Base-by-base conservation (phyloP, 75 land plant genomes). In the Pinus tabuliformis region DNA sequence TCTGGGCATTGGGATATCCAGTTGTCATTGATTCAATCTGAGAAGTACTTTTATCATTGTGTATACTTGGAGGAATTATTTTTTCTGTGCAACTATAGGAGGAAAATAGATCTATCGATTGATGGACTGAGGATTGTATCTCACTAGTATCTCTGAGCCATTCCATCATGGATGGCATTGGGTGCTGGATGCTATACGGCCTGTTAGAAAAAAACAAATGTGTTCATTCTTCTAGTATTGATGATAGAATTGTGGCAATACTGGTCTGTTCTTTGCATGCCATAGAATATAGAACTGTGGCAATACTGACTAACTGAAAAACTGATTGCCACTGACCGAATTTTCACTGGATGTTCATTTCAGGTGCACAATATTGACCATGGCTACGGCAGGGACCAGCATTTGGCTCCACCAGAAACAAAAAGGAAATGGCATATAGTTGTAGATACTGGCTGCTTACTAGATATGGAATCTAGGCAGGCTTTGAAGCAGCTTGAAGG, bases 401-500 rank as follows among this genome's bases (percentile, higher is more conserved):
- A 59, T 30, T 21, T 62, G n/a, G 56, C 20, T 54, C 28, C 58
- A 75, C 78, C 56, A 30, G 80, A 74, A 28, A 75, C 73, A 59
- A 82, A 58, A 22, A 77, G 59, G 39, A 81, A 54, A 62, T 95
- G 98, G 98, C 78, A 83, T 74, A 85, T 93, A 70, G 85, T 95
- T 37, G 94, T 85, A 57, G 98, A 95, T 73, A 73, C 82, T 14
- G 81, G 76, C 56, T 86, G 89, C 72, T 81, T 95, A n/a, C 77
- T 89, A 18, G 80, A 91, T 74, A 79, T 76, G 56, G 83, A 84
- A 36, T 91, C 97, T 26, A 86, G 85, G 57, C 88, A 85, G 73
- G 78, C 89, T 37, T 75, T 95, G 82, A 85, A 89, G 82, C 90
- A 89, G 56, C 70, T 95, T 24, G 89, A 93, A 83, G 98, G 92